Evolutionary conservation across 2,329 filamentous ascomycete species (phyloP).

Genomic region (Cercospora sp.): DNA sequence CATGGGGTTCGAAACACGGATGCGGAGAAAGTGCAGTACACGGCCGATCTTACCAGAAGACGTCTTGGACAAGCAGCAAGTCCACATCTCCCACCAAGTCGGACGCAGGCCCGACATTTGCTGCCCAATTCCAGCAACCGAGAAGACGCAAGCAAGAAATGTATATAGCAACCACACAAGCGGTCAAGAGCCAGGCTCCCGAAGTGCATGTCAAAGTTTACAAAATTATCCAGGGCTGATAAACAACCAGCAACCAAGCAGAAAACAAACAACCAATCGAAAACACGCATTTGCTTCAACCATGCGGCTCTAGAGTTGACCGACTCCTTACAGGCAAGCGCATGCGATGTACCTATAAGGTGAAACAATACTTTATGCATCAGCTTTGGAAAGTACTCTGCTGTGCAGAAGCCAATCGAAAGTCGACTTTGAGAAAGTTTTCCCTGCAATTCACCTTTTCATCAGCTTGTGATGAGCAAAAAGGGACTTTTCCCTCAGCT

Average conservation of each 20-base stretch:
- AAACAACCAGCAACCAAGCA: constrained; percentile 1
- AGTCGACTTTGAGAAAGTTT: not conserved
- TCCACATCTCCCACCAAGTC: not conserved
- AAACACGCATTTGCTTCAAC: not conserved
- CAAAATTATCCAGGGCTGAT: not conserved
- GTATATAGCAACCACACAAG: not conserved
- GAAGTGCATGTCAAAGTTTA: not conserved
- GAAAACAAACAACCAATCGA: not conserved
- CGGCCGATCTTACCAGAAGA: not conserved
- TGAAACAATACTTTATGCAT: not conserved
- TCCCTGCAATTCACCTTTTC: not conserved
- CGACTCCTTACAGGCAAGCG: not conserved
- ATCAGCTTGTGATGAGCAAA: not conserved
- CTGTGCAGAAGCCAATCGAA: not conserved
- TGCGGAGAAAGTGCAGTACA: not conserved
- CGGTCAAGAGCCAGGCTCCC: not conserved
- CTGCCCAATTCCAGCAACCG: not conserved
- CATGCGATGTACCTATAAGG: not conserved
- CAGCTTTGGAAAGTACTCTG: not conserved
- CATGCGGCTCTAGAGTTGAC: not conserved
- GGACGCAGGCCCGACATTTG: not conserved
- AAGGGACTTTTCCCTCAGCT: not conserved
- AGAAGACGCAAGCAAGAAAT: not conserved
- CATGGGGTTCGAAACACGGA: not conserved
- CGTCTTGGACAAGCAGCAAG: not conserved